Percentiles rank a stretch among this genome's conserved stretches.
These are phyloP conservation scores for Hydrangea macrophylla DNA, from an alignment of 148 eudicot species.

Conservation along the genomic window DNA sequence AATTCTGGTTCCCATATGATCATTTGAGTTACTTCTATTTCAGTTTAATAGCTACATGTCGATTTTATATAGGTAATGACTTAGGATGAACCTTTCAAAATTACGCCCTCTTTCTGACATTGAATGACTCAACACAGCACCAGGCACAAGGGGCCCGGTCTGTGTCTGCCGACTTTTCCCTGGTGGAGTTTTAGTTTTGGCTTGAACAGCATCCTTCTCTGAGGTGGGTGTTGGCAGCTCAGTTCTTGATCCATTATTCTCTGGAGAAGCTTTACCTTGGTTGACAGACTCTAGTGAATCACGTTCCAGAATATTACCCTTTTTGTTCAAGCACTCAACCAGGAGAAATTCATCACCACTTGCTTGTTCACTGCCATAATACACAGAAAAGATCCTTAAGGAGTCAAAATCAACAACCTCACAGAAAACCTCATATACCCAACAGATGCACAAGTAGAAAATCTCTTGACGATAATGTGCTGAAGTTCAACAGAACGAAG, in stretches of 20 bases:
- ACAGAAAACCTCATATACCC: neutral
- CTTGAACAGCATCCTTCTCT: constrained; percentile 44
- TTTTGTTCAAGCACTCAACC: constrained; percentile 31
- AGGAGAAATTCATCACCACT: constrained; percentile 25
- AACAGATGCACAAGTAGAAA: neutral
- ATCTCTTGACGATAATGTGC: neutral
- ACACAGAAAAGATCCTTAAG: neutral
- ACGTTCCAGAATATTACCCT: constrained; percentile 37
- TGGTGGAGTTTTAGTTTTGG: constrained; percentile 42
- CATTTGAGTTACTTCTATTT: too few relatives aligned
- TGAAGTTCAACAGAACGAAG: neutral
- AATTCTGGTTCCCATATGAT: too few relatives aligned
- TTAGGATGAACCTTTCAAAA: constrained; percentile 57
- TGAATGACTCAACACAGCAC: constrained; percentile 56
- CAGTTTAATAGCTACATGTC: too few relatives aligned
- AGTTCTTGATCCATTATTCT: constrained; percentile 37
- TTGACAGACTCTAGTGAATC: constrained; percentile 30
- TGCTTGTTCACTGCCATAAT: constrained; percentile 49
- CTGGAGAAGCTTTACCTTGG: constrained; percentile 37
- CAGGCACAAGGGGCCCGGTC: constrained; percentile 88
- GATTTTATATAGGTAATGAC: neutral
- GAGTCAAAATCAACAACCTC: neutral
- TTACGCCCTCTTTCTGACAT: constrained; percentile 54
- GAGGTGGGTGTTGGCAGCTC: constrained; percentile 40
- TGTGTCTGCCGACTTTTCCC: constrained; percentile 62